Conservation (phyloP, 208 protist species). For the Herpetomonas samuelpessoai region DNA sequence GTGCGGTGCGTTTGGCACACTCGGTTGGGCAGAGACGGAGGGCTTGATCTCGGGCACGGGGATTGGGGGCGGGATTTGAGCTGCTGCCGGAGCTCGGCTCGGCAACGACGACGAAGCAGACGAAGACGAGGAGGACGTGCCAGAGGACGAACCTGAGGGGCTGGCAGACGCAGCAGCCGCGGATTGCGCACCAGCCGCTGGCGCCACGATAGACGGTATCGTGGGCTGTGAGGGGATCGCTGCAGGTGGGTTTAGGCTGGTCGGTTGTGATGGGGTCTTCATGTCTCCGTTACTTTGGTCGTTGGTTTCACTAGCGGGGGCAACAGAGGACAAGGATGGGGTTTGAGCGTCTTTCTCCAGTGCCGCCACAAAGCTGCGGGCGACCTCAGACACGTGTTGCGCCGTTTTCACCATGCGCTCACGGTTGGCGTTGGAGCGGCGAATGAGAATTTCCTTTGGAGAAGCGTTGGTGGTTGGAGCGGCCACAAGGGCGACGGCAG, state of each 20-base stretch:
- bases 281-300: neutral
- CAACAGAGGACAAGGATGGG: too few relatives aligned
- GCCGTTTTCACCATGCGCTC: conserved; percentile 18
- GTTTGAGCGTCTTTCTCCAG: conserved; percentile 11
- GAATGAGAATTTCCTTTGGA: conserved; percentile 49
- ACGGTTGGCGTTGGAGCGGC: conserved; percentile 50
- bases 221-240: neutral
- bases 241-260: neutral
- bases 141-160: neutral
- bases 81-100: neutral
- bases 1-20: neutral
- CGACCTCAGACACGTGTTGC: conserved; percentile 18
- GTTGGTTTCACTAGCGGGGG: too few relatives aligned
- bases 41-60: neutral
- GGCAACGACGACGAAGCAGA: conserved; percentile 1
- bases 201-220: neutral
- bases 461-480: conserved; percentile 19
- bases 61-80: neutral
- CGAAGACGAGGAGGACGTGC: conserved; percentile 9
- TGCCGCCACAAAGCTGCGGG: conserved; percentile 14
- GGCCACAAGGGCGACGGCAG: neutral
- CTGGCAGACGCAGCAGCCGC: neutral
- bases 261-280: neutral
- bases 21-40: neutral
- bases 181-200: neutral